phyloP scores from a whole-genome alignment of 148 eudicot species.

The Rhododendron williamsianum region DNA sequence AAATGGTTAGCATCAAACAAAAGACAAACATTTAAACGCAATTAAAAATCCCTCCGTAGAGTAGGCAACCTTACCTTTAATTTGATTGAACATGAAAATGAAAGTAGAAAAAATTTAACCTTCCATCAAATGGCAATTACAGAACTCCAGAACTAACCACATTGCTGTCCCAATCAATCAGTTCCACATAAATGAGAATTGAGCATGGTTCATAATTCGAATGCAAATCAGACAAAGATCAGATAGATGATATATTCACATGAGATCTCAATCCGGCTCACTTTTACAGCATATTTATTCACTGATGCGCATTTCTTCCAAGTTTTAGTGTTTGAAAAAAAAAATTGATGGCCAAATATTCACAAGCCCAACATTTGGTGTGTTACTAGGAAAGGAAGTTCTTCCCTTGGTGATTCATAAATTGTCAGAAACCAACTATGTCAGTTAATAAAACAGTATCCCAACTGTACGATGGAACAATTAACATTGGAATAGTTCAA shows the following conservation, averaged over 20 bases:
- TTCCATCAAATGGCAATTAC: background rate
- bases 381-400: background rate
- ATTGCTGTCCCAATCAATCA: background rate
- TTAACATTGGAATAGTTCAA: no score
- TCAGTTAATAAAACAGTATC: no score
- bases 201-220: background rate
- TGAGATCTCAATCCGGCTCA: background rate
- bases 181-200: background rate
- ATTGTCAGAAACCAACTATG: no score
- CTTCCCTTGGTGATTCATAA: no score
- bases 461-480: no score
- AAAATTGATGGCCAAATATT: no score
- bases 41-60: background rate
- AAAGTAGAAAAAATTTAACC: background rate
- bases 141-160: background rate
- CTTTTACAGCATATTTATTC: background rate
- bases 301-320: background rate
- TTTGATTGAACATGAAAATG: background rate
- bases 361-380: no score
- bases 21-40: background rate
- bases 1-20: constrained; percentile 5
- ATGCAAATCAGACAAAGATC: background rate
- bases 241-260: background rate
- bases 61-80: background rate
- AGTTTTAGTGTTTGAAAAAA: background rate